phyloP scores from a whole-genome alignment of 2,329 filamentous ascomycete species.

The Fusarium praegraminearum region DNA sequence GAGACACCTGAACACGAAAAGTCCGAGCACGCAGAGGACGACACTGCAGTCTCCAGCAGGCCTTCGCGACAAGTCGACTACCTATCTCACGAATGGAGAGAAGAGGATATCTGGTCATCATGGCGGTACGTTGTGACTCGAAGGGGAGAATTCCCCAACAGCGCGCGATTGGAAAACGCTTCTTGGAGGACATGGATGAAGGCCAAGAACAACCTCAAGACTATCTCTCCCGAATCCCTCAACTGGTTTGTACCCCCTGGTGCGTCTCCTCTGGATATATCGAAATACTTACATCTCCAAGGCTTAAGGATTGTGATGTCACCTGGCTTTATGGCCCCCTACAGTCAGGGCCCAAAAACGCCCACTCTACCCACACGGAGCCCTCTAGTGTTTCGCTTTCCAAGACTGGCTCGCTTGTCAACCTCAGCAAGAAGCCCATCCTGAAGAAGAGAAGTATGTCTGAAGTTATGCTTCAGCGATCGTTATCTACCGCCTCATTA shows the following conservation, averaged over 20 bases:
- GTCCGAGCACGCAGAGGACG: constrained; percentile 77
- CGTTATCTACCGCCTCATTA: constrained; percentile 87
- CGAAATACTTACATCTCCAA: constrained; percentile 57
- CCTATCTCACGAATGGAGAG: constrained; percentile 90
- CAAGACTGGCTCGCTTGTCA: constrained; percentile 73
- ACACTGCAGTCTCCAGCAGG: constrained; percentile 78
- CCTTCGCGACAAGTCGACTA: constrained; percentile 95
- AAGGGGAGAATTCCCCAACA: constrained; percentile 81
- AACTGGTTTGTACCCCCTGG: constrained; percentile 76
- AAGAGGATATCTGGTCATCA: constrained; percentile 97
- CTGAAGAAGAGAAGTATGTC: constrained; percentile 97
- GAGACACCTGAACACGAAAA: constrained; percentile 64
- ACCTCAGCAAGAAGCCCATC: constrained; percentile 83
- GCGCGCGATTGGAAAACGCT: constrained; percentile 89
- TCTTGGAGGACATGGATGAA: constrained; percentile 99
- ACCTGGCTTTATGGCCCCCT: constrained; percentile 97
- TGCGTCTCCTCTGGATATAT: constrained; percentile 3
- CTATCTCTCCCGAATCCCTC: constrained; percentile 88
- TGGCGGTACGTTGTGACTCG: constrained; percentile 93
- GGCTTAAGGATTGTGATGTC: constrained; percentile 96
- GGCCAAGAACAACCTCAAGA: constrained; percentile 85
- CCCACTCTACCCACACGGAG: constrained; percentile 61
- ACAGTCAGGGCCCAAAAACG: constrained; percentile 74
- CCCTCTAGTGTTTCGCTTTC: constrained; percentile 60
- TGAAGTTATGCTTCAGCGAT: constrained; percentile 91